phyloP scores from a whole-genome alignment of 2,329 filamentous ascomycete species.

The Aspergillus piperis region DNA sequence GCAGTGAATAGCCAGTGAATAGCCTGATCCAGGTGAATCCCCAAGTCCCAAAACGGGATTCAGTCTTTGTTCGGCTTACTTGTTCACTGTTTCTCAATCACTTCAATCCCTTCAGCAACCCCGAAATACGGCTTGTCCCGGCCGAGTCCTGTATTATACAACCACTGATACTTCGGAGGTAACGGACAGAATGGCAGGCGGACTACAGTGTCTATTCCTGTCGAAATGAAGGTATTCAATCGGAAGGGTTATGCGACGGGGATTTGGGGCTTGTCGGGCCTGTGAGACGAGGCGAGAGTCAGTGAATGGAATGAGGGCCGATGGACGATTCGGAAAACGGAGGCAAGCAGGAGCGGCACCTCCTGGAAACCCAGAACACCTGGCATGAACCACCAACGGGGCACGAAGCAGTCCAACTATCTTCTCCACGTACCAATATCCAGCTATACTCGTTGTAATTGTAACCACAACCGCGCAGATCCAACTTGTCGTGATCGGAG shows the following conservation, averaged over 20 bases:
- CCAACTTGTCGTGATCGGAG: slow-evolving; percentile 5
- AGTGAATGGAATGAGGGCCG: slow-evolving; percentile 12
- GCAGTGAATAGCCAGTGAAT: slow-evolving; percentile 1
- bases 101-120: neutral
- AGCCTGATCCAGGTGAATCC: neutral
- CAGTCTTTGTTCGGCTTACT: neutral
- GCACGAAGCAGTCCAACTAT: neutral
- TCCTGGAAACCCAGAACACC: slow-evolving; percentile 10
- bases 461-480: neutral
- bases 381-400: slow-evolving; percentile 5
- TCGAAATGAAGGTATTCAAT: neutral
- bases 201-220: neutral
- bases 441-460: neutral
- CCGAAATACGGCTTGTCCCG: neutral
- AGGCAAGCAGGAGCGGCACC: slow-evolving; percentile 12
- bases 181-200: neutral
- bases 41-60: neutral
- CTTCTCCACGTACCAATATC: slow-evolving; percentile 7
- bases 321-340: slow-evolving; percentile 11
- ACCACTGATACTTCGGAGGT: neutral
- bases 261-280: neutral
- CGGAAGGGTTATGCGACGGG: neutral
- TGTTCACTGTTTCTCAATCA: neutral
- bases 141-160: neutral
- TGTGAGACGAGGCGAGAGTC: neutral